Base-by-base conservation (phyloP, 148 eudicot genomes). In the Linanthus parryae region DNA sequence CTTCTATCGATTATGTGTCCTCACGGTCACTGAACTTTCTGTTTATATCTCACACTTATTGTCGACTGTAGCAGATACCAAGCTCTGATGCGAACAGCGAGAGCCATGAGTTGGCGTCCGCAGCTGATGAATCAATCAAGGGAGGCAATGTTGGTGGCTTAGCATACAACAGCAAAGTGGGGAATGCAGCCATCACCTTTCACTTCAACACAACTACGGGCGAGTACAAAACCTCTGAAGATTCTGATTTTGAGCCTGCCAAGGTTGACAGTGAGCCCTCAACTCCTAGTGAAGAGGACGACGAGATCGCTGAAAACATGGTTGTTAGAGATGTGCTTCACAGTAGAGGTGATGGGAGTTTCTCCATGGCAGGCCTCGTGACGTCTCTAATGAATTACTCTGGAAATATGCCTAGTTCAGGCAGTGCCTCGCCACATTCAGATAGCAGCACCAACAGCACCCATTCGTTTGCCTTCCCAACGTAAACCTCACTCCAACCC, bases 391-490 rank as follows among this genome's bases (percentile, higher is more conserved):
- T 80, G 18, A 71, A 79, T 31, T 67, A 61, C 67, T 68, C 70
- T 4, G 88, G 95, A 4, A 82, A 73, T 7, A 48, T 63, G 24
- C 54, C 79, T 15, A 48, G 36, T 51, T 65, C 77, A 8, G 95
- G 95, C 30, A 85, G 73, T 67, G 58, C 75, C 36, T 89, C 97
- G 62, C 76, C 69, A 29, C 77, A 88, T 44, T 89, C 97, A 44
- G 97, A 89, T 61, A 78, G 88, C 69, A 89, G 97, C 47, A 44
- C 79, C 30, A 79, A 91, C 49, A 89, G 97, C 71, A 68, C 80
- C 20, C 77, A 84, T 51, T 89, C 97, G 51, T 89, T 89, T 57
- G 97, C 97, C 57, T 89, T 89, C 72, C 97, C 97, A 6, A 61
- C 85, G 97, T 89, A 75, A 82, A 41, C 18, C 21, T 56, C 60